Evolutionary conservation across 1,284 basidiomycete species (phyloP).

Genomic region (Sporisorium exsertum): DNA sequence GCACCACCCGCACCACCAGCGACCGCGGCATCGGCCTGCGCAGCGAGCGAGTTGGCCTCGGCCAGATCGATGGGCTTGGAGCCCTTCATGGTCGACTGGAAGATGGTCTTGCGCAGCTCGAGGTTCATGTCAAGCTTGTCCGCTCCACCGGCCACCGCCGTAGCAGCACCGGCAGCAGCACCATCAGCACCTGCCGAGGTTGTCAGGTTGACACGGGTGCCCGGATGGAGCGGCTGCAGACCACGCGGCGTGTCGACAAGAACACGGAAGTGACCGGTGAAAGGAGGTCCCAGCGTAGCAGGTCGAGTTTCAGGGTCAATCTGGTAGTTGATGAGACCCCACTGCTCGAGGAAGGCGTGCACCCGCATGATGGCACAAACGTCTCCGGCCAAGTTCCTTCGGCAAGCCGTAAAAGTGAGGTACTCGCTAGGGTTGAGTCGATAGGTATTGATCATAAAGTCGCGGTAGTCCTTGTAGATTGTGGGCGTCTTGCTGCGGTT

Average conservation of each 20-base stretch:
- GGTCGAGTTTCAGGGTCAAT: conserved; percentile 97
- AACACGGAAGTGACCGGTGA: conserved; percentile 98
- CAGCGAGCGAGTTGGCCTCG: conserved; percentile 62
- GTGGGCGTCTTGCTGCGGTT: conserved; percentile 89
- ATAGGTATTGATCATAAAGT: conserved; percentile 99
- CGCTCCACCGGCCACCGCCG: conserved; percentile 76
- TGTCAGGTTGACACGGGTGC: conserved; percentile 39
- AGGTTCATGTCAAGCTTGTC: conserved; percentile 70
- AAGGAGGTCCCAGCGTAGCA: conserved; percentile 92
- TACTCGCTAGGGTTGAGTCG: conserved; percentile 94
- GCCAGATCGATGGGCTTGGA: conserved; percentile 60
- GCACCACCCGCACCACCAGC: conserved; percentile 72
- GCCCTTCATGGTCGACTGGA: conserved; percentile 66
- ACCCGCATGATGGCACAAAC: conserved; percentile 99
- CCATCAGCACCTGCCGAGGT: conserved; percentile 25
- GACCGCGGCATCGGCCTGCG: conserved; percentile 73
- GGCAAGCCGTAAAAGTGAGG: conserved; percentile 95
- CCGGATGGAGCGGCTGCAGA: conserved; percentile 92
- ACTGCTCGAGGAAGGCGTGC: conserved; percentile 97
- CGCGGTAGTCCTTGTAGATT: conserved; percentile 98
- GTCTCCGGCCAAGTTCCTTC: conserved; percentile 95
- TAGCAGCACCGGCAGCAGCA: conserved; percentile 12
- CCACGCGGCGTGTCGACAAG: conserved; percentile 96
- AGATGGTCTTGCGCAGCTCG: conserved; percentile 65
- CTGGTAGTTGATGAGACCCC: conserved; percentile 99